Base-by-base conservation (phyloP, 495 filamentous ascomycete species). In the Elaphomyces granulatus region DNA sequence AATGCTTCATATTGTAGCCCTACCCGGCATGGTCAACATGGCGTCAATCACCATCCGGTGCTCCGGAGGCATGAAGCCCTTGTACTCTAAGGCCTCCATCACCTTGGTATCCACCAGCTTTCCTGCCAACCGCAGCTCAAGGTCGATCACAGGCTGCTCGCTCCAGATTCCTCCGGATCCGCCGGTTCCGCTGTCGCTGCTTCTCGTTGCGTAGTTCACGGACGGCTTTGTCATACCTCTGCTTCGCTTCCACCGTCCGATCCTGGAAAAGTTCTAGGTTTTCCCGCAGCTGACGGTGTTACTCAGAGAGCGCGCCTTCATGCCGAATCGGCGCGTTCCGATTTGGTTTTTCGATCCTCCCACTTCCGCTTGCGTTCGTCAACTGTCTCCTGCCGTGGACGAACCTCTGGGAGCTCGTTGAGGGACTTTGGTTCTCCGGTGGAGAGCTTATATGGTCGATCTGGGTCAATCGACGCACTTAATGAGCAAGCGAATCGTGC, bases 131-230 rank as follows among this genome's bases (percentile, higher is more conserved):
- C 59, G 35, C 42, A 40, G 33, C 34, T 59, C 36, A 15, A 40
- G 49, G 37, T 61, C 45, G 34, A 58, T 58, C 31, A 61, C 50
- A 20, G 43, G 50, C 43, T 61, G 41, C 30, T 60, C 39, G 37
- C 34, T 50, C 44, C 16, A 56, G 38, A 31, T 56, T 54, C 33
- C 54, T 44, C 41, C 43, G 40, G 17, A 59, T 43, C 15, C 45
- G 38, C 3, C 34, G 43, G 20, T 54, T 41, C 23, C 15, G 12
- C 42, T 59, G 44, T 16, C 47, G 30, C 18, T 49, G 40, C 38
- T 46, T 51, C 40, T 59, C 43, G 44, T 52, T 56, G 8, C 45
- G 34, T 20, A 52, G 35, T 19, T 40, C 18, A 38, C 41, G 36
- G 26, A 45, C 41, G 32, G 38, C 19, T 3, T 14, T 37, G 17